phyloP scores from a whole-genome alignment of 345 rosid genomes.

The Balakata baccata region DNA sequence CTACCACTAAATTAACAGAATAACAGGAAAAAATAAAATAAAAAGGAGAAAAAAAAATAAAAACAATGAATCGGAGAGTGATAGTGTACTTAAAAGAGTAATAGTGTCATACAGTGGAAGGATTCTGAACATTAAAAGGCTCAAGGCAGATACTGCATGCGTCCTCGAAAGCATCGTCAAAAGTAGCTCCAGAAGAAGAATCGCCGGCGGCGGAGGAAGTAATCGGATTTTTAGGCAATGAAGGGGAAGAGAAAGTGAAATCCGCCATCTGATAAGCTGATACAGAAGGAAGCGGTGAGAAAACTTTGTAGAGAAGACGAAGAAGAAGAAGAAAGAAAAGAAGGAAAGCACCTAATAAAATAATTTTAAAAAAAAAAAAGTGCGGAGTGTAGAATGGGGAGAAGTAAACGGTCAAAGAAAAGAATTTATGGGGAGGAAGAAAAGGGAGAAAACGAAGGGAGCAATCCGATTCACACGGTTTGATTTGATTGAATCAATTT shows the following conservation, averaged over 20 bases:
- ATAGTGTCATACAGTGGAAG: conserved; percentile 50
- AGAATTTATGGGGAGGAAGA: conserved; percentile 22
- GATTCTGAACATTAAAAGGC: conserved; percentile 59
- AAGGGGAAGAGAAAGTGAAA: conserved; percentile 24
- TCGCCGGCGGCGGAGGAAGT: conserved; percentile 7
- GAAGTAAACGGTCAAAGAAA: conserved; percentile 48
- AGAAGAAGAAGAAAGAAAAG: background rate
- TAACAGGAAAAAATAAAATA: background rate
- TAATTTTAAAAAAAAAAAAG: background rate
- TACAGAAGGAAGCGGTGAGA: background rate
- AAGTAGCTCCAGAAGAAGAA: conserved; percentile 22
- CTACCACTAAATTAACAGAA: background rate
- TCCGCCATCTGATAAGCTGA: conserved; percentile 18
- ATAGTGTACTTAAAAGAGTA: background rate
- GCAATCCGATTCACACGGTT: conserved; percentile 37
- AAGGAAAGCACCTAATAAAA: conserved; percentile 32
- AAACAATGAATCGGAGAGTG: background rate
- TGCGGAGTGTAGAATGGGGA: background rate
- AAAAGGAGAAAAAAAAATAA: background rate
- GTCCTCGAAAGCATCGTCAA: conserved; percentile 56
- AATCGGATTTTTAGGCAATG: conserved; percentile 24
- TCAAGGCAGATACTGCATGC: conserved; percentile 91
- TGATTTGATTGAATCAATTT: conserved; percentile 29
- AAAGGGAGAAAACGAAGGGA: conserved; percentile 16
- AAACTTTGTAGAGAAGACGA: background rate